Percentiles rank a stretch among this genome's conserved stretches.
Evolutionary conservation across 2,329 filamentous ascomycete species (phyloP).

Genomic region (Neonectria sp.): DNA sequence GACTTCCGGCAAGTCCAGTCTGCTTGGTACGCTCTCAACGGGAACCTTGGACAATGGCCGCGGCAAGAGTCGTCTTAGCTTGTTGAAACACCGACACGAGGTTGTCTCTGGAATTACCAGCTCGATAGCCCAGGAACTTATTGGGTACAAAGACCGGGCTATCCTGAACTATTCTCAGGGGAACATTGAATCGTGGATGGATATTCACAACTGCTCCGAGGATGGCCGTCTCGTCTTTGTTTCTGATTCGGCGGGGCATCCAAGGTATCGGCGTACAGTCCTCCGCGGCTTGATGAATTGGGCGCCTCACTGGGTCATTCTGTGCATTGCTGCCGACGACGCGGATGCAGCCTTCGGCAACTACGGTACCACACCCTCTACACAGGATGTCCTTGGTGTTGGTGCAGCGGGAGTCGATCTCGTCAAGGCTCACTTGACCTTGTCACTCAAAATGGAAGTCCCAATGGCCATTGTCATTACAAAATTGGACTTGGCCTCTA

Average conservation of each 20-base stretch:
- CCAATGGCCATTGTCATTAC: constrained; percentile 89
- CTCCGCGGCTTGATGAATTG: constrained; percentile 93
- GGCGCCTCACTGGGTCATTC: constrained; percentile 93
- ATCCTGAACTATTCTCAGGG: constrained; percentile 89
- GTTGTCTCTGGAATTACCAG: constrained; percentile 93
- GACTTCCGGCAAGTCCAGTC: constrained; percentile 91
- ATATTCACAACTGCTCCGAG: constrained; percentile 87
- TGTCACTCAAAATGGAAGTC: constrained; percentile 85
- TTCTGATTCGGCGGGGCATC: constrained; percentile 92
- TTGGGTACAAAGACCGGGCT: constrained; percentile 79
- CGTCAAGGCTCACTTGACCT: constrained; percentile 83
- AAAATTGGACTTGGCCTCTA: constrained; percentile 90
- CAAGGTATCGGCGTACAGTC: constrained; percentile 90
- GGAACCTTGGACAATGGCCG: constrained; percentile 92
- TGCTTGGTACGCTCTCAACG: constrained; percentile 90
- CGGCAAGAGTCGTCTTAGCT: constrained; percentile 88
- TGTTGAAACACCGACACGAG: constrained; percentile 94
- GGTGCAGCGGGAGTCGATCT: constrained; percentile 75
- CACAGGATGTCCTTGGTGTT: constrained; percentile 67
- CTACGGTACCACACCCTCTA: constrained; percentile 61
- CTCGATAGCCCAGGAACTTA: constrained; percentile 92
- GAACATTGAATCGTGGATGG: constrained; percentile 93
- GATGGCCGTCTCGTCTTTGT: constrained; percentile 86
- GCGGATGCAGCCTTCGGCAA: constrained; percentile 59
- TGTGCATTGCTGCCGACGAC: constrained; percentile 89